Percentiles rank a stretch among this genome's conserved stretches.
Conservation (phyloP, 2,329 filamentous ascomycete species). For the Cercospora sp. region DNA sequence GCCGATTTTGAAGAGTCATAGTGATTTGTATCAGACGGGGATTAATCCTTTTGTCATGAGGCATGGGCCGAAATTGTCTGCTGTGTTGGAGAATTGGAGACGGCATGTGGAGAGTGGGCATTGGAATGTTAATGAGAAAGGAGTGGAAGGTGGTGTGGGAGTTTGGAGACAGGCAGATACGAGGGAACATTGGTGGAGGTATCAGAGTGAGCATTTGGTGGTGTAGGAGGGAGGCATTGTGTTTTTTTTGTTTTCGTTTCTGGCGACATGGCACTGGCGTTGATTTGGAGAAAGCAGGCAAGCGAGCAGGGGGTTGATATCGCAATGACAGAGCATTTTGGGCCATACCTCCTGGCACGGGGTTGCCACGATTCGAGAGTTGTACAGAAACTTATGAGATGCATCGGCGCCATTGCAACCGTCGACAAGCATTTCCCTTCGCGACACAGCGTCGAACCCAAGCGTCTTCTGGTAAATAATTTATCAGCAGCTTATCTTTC, state of each 20-base stretch:
- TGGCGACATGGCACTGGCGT: neutral
- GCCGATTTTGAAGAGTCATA: slow-evolving; percentile 35
- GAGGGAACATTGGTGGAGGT: slow-evolving; percentile 39
- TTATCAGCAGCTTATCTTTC: too few relatives aligned
- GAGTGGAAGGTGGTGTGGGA: slow-evolving; percentile 37
- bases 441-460: too few relatives aligned
- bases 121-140: slow-evolving; percentile 37
- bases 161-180: slow-evolving; percentile 39
- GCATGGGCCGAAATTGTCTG: slow-evolving; percentile 39
- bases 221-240: slow-evolving; percentile 13
- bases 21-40: slow-evolving; percentile 38
- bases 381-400: neutral
- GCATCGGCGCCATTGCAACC: neutral
- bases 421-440: neutral
- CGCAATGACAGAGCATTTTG: neutral
- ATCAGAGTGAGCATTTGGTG: slow-evolving; percentile 35
- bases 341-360: neutral
- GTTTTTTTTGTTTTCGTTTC: neutral
- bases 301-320: neutral
- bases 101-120: slow-evolving; percentile 38
- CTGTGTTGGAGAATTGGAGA: slow-evolving; percentile 39
- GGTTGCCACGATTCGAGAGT: neutral
- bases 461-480: too few relatives aligned
- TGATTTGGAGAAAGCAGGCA: too few relatives aligned
- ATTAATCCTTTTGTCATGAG: slow-evolving; percentile 40